Conservation (phyloP, 352 stramenopile species). For the Globisporangium middletonii region DNA sequence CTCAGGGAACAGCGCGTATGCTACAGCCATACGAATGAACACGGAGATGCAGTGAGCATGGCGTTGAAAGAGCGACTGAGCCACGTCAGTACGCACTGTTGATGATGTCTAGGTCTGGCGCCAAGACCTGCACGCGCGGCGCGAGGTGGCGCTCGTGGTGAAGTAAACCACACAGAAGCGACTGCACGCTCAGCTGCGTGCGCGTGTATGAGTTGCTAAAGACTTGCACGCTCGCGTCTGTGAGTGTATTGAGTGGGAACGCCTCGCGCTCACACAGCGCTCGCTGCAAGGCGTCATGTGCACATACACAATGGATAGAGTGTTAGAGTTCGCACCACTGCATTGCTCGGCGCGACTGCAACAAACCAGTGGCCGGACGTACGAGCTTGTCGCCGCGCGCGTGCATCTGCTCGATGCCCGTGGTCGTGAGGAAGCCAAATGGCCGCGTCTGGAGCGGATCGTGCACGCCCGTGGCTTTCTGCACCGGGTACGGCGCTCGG, state of each 20-base stretch:
- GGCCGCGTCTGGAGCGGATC: constrained; percentile 43
- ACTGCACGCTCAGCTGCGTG: constrained; percentile 74
- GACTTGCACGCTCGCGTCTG: constrained; percentile 35
- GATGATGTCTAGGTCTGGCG: constrained; percentile 68
- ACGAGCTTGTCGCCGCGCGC: constrained; percentile 44
- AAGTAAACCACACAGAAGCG: constrained; percentile 48
- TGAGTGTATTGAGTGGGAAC: constrained; percentile 32
- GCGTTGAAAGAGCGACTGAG: neutral
- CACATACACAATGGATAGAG: neutral
- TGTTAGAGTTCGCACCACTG: neutral
- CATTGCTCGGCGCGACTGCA: neutral
- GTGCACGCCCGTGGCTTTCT: constrained; percentile 14
- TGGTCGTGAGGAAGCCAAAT: constrained; percentile 62
- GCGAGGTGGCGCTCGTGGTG: constrained; percentile 24
- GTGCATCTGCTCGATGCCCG: constrained; percentile 65
- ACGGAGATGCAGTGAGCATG: neutral
- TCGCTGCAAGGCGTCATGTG: constrained; percentile 14
- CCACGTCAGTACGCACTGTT: constrained; percentile 44
- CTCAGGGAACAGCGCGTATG: constrained; percentile 57
- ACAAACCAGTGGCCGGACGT: constrained; percentile 1
- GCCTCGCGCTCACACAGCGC: constrained; percentile 35
- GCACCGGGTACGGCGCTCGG: constrained; percentile 22
- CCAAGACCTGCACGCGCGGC: constrained; percentile 46
- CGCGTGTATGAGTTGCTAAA: constrained; percentile 70
- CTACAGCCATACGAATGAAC: constrained; percentile 16